Evolutionary conservation across 805 yeast species (phyloP).

Genomic region (Yarrowia hollandica): DNA sequence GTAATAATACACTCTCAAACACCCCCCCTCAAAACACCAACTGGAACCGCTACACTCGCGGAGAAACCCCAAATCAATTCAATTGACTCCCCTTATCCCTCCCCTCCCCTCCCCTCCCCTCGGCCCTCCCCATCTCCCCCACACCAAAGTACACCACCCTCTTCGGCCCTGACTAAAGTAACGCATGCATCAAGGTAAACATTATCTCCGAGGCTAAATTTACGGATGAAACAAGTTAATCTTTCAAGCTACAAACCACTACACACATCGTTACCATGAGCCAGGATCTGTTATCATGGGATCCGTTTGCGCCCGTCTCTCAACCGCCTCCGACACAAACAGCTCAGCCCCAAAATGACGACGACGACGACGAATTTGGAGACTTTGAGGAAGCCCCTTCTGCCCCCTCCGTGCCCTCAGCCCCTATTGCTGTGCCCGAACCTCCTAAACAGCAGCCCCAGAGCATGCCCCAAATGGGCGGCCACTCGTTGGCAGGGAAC

Average conservation of each 20-base stretch:
- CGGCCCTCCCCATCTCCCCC: background rate
- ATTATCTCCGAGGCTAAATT: conserved; percentile 3
- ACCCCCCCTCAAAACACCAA: too few species aligned
- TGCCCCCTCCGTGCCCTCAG: background rate
- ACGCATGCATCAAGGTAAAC: background rate
- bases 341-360: background rate
- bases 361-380: conserved; percentile 47
- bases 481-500: background rate
- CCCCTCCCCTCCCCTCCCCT: background rate
- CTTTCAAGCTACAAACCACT: background rate
- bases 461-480: background rate
- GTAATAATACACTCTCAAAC: too few species aligned
- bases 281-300: conserved; percentile 17
- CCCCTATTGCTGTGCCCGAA: background rate
- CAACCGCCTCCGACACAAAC: background rate
- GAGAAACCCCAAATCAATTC: too few species aligned
- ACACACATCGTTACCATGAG: background rate
- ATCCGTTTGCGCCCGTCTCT: conserved; percentile 14
- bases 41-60: too few species aligned
- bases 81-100: background rate
- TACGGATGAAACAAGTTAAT: too few species aligned
- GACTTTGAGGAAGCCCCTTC: conserved; percentile 53
- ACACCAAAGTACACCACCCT: background rate
- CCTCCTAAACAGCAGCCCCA: background rate
- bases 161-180: too few species aligned